Evolutionary conservation across 2,329 filamentous ascomycete genomes (phyloP).

Genomic region (Beauveria sp.): DNA sequence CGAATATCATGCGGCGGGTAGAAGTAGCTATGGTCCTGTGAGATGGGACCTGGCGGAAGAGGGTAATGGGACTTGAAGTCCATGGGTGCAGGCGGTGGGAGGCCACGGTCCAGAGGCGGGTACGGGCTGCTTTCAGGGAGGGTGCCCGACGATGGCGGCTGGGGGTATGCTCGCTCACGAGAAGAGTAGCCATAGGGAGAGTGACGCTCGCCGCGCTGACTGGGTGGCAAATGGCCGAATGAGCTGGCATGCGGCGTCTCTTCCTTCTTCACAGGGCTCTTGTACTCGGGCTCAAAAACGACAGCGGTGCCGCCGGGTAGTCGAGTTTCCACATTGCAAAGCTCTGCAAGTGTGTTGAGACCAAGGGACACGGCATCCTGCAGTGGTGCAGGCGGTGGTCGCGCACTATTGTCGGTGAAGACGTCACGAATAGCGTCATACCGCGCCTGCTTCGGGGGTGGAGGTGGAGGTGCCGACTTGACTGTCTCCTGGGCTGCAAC

Average conservation of each 20-base stretch:
- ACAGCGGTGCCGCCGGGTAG: constrained; percentile 16
- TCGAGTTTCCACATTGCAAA: constrained; percentile 26
- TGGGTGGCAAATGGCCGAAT: background rate
- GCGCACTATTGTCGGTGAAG: constrained; percentile 27
- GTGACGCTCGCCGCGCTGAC: constrained; percentile 4
- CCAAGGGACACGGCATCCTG: constrained; percentile 18
- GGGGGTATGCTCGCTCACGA: constrained; percentile 6
- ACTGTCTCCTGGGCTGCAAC: constrained; percentile 13
- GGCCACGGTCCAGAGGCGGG: constrained; percentile 19
- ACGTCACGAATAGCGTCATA: constrained; percentile 32
- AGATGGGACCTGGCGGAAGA: constrained; percentile 13
- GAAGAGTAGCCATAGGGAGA: constrained; percentile 6
- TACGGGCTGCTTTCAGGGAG: constrained; percentile 14
- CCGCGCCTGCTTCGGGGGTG: constrained; percentile 13
- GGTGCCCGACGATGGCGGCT: constrained; percentile 8
- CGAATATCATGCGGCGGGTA: constrained; percentile 20
- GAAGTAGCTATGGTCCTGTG: constrained; percentile 15
- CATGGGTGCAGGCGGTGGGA: constrained; percentile 19
- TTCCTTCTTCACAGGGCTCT: constrained; percentile 15
- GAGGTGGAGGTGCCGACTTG: constrained; percentile 1
- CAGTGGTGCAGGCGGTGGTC: constrained; percentile 22
- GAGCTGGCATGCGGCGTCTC: constrained; percentile 16
- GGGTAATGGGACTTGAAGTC: constrained; percentile 22
- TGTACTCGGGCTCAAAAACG: background rate
- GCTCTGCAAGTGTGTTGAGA: constrained; percentile 27